A percentile compares a stretch with the other conserved stretches of the same genome.
Evolutionary conservation across 1,284 basidiomycete genomes (phyloP).

Genomic region (Rhodotorula sp.): DNA sequence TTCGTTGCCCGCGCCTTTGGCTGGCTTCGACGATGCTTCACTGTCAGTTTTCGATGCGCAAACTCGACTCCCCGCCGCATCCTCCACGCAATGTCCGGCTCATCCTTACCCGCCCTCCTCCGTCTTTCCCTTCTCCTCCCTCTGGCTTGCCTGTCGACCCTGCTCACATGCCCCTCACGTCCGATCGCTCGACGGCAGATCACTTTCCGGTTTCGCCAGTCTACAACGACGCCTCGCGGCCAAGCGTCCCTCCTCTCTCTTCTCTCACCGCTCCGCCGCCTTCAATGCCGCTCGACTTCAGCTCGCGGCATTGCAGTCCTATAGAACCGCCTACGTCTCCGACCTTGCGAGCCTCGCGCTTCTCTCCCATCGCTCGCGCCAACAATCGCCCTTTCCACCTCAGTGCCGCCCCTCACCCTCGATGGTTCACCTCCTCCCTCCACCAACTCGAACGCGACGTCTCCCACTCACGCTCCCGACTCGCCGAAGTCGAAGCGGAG

Average conservation of each 20-base stretch:
- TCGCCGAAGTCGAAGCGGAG: slow-evolving; percentile 9
- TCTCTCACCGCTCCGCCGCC: not conserved
- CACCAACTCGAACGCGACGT: not conserved
- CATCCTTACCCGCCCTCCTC: not conserved
- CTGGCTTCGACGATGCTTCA: no score
- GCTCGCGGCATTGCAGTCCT: not conserved
- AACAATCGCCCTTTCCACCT: not conserved
- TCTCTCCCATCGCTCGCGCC: not conserved
- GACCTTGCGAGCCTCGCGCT: not conserved
- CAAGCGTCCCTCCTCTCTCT: not conserved
- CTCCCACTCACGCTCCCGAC: not conserved
- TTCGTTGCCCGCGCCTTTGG: no score
- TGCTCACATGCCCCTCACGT: not conserved
- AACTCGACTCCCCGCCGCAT: no score
- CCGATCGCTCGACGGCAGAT: slow-evolving; percentile 1
- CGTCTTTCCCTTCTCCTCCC: not conserved
- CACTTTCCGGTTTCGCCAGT: not conserved
- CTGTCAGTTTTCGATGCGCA: no score
- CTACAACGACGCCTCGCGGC: no score
- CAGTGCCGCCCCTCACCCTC: not conserved
- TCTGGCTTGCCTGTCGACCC: not conserved
- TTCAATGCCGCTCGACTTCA: no score
- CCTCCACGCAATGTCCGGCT: no score
- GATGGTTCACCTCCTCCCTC: not conserved
- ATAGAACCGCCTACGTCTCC: not conserved